phyloP scores from a whole-genome alignment of 306 rosid species.

The Fagus sylvatica region DNA sequence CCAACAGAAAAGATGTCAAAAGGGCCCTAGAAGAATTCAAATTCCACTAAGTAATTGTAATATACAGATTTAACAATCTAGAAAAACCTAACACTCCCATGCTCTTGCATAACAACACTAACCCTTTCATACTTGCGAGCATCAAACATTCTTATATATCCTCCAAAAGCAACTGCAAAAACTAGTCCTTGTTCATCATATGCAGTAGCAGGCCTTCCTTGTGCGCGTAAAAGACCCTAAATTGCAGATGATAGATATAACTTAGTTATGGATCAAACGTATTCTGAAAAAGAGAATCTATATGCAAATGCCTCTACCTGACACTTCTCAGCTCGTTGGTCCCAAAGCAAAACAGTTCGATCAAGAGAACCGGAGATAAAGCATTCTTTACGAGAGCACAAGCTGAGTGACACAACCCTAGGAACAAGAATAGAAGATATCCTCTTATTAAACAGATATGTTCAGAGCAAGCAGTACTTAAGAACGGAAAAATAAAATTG shows the following conservation, averaged over 20 bases:
- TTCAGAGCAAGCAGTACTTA: neutral
- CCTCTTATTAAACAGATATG: conserved; percentile 1
- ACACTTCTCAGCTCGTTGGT: conserved; percentile 90
- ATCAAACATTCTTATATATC: conserved; percentile 86
- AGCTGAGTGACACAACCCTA: conserved; percentile 93
- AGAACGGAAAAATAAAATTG: conserved; percentile 2
- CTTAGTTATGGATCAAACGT: conserved; percentile 3
- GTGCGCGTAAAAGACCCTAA: conserved; percentile 87
- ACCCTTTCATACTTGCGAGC: conserved; percentile 91
- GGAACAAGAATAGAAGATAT: conserved; percentile 18
- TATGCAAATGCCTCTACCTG: conserved; percentile 57
- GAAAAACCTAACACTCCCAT: neutral
- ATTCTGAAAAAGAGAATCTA: conserved; percentile 15
- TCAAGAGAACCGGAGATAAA: conserved; percentile 94
- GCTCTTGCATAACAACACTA: conserved; percentile 21
- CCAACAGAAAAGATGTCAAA: conserved; percentile 89
- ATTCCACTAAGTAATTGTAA: conserved; percentile 23
- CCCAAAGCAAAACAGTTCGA: conserved; percentile 93
- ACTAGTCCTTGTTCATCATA: conserved; percentile 95
- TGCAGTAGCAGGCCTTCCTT: conserved; percentile 94
- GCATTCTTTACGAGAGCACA: conserved; percentile 81
- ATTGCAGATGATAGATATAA: neutral
- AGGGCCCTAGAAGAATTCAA: conserved; percentile 66
- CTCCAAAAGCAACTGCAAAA: conserved; percentile 92
- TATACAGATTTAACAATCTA: conserved; percentile 20